Evolutionary conservation across 805 yeast species (phyloP).

Genomic region (Saccharomycopsis lassenensis): DNA sequence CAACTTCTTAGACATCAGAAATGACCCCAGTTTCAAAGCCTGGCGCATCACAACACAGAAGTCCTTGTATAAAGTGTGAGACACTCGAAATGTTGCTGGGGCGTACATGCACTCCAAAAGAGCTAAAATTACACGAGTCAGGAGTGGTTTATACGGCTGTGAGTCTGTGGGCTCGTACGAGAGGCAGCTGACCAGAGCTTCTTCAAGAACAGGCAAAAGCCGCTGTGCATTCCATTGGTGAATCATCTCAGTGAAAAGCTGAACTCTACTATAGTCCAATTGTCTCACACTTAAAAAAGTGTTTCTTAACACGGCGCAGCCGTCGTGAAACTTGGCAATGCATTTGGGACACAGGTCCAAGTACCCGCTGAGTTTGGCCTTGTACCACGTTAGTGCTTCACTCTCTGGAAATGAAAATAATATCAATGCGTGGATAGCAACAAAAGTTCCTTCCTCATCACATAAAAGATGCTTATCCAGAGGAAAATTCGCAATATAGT

Average conservation of each 20-base stretch:
- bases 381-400: conserved; percentile 35
- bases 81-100: conserved; percentile 38
- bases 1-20: no score
- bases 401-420: conserved; percentile 48
- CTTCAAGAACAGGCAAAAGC: conserved; percentile 19
- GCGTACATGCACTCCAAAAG: conserved; percentile 40
- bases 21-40: no score
- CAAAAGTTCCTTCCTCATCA: conserved; percentile 34
- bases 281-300: conserved; percentile 42
- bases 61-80: conserved; percentile 25
- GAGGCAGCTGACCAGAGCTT: no score
- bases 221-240: conserved; percentile 27
- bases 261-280: conserved; percentile 33
- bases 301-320: conserved; percentile 39
- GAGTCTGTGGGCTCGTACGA: not conserved
- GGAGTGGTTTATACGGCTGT: not conserved
- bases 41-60: conserved; percentile 29
- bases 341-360: conserved; percentile 45
- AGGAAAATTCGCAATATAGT: conserved; percentile 25
- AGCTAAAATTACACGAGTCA: conserved; percentile 18
- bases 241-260: conserved; percentile 26
- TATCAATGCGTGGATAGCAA: conserved; percentile 44
- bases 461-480: conserved; percentile 43
- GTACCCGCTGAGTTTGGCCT: conserved; percentile 28
- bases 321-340: conserved; percentile 39